These are phyloP conservation scores for Avena sativa DNA, from an alignment of 176 grass and related monocot genomes.

Conservation along the genomic window DNA sequence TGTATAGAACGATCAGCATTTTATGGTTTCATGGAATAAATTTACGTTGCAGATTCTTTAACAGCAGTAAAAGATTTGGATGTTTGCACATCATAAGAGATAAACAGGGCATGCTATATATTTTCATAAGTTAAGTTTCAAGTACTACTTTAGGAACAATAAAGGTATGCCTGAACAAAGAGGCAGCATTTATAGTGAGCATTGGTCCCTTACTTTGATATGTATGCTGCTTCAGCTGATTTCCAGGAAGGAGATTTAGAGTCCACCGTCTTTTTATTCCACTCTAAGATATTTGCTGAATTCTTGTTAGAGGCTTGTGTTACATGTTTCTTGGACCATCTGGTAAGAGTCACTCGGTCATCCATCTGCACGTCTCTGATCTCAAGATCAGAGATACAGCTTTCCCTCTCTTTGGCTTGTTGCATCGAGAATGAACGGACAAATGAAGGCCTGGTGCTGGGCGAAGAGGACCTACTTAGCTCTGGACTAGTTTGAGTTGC, in stretches of 20 bases:
- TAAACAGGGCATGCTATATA: not conserved
- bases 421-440: conserved; percentile 39
- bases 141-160: not conserved
- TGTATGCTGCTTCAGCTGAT: conserved; percentile 59
- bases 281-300: conserved; percentile 72
- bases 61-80: not conserved
- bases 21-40: conserved; percentile 17
- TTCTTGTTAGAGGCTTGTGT: conserved; percentile 55
- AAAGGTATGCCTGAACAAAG: conserved; percentile 17
- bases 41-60: not conserved
- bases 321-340: conserved; percentile 91
- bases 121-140: conserved; percentile 25
- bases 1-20: conserved; percentile 37
- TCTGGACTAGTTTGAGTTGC: conserved; percentile 95
- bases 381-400: conserved; percentile 73
- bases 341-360: conserved; percentile 78
- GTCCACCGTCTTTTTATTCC: conserved; percentile 73
- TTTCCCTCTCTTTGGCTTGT: conserved; percentile 58
- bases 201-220: conserved; percentile 67
- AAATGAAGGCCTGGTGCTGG: conserved; percentile 53
- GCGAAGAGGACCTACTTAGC: conserved; percentile 64
- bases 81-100: not conserved
- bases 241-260: conserved; percentile 68
- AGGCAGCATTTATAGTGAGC: conserved; percentile 4
- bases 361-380: conserved; percentile 90